These are phyloP conservation scores for Penicillium soppii DNA, from an alignment of 495 filamentous ascomycete genomes.

Conservation along the genomic window DNA sequence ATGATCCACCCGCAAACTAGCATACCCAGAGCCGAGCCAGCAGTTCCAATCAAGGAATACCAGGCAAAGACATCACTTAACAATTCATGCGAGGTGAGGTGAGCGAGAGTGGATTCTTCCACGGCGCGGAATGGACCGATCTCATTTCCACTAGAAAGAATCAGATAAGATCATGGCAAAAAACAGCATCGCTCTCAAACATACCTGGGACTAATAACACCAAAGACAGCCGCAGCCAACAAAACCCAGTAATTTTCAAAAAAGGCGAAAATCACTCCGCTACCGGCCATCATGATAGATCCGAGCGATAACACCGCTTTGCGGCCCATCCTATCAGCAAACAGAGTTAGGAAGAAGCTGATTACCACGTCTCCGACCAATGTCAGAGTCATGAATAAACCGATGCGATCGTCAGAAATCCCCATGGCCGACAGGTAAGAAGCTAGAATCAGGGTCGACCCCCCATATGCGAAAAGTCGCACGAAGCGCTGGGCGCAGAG, in stretches of 20 bases:
- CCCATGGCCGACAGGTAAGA: conserved; percentile 65
- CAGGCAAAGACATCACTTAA: conserved; percentile 79
- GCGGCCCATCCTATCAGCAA: conserved; percentile 72
- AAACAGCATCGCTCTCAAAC: background rate
- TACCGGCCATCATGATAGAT: conserved; percentile 63
- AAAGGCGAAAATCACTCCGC: conserved; percentile 67
- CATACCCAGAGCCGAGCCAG: conserved; percentile 64
- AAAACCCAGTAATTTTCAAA: conserved; percentile 73
- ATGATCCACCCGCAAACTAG: conserved; percentile 66
- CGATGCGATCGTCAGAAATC: conserved; percentile 69
- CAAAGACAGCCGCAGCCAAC: conserved; percentile 70
- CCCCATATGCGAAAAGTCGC: conserved; percentile 78
- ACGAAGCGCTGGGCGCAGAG: conserved; percentile 73
- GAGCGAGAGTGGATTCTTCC: conserved; percentile 80
- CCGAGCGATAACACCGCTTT: conserved; percentile 68
- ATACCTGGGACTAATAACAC: conserved; percentile 76
- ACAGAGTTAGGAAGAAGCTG: conserved; percentile 70
- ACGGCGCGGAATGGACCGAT: conserved; percentile 81
- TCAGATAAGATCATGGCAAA: conserved; percentile 16
- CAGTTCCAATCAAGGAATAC: conserved; percentile 69
- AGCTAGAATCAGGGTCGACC: conserved; percentile 71
- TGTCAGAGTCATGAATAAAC: conserved; percentile 86
- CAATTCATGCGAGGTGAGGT: conserved; percentile 59
- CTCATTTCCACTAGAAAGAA: conserved; percentile 61
- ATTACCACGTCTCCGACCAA: conserved; percentile 77